These are phyloP conservation scores for Lotmaria passim DNA, from an alignment of 208 protist genomes.

Conservation along the genomic window DNA sequence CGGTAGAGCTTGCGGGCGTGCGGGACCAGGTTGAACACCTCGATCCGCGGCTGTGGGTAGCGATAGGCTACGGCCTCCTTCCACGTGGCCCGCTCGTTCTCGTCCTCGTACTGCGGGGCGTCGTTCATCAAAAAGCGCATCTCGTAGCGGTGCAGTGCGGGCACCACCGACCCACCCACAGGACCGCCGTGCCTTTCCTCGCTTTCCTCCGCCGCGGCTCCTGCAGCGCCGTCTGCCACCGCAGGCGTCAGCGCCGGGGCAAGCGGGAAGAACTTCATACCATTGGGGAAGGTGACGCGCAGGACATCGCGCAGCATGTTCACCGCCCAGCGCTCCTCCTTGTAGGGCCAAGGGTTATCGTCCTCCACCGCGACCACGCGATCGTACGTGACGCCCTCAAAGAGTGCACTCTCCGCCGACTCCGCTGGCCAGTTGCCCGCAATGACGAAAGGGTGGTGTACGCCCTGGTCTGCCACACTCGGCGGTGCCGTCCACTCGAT, in stretches of 20 bases:
- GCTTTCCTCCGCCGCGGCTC: constrained; percentile 11
- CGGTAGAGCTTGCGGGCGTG: constrained; percentile 82
- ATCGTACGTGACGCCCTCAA: constrained; percentile 56
- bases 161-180: constrained; percentile 1
- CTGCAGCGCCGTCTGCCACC: background rate
- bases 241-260: constrained; percentile 29
- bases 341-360: constrained; percentile 52
- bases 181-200: background rate
- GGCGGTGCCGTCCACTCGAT: constrained; percentile 72
- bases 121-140: constrained; percentile 74
- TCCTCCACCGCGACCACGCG: constrained; percentile 48
- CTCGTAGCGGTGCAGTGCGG: constrained; percentile 33
- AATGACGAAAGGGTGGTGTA: constrained; percentile 49
- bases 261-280: constrained; percentile 58
- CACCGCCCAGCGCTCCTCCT: constrained; percentile 77
- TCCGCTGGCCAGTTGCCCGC: constrained; percentile 45
- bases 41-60: constrained; percentile 51
- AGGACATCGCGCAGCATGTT: constrained; percentile 55
- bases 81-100: constrained; percentile 73
- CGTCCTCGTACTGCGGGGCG: constrained; percentile 59
- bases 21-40: constrained; percentile 80
- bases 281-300: constrained; percentile 38
- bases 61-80: constrained; percentile 81
- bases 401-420: constrained; percentile 36
- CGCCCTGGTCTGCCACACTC: constrained; percentile 51